Percentiles rank a stretch among this genome's conserved stretches.
phyloP scores from a whole-genome alignment of 1,284 basidiomycete species.

The Fomitopsis schrenkii region DNA sequence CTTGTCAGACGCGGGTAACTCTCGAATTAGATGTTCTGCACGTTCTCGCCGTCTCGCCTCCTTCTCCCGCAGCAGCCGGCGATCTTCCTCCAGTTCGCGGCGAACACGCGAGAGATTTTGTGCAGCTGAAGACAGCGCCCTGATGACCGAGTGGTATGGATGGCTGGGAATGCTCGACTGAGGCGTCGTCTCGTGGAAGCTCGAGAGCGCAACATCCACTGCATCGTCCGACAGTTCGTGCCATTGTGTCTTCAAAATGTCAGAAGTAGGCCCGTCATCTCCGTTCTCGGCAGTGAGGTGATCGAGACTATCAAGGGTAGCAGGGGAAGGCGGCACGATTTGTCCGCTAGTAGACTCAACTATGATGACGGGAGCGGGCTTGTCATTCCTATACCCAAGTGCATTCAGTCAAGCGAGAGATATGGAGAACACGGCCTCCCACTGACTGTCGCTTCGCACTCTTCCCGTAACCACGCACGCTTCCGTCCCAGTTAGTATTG shows the following conservation, averaged over 20 bases:
- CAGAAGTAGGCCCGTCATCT: conserved; percentile 5
- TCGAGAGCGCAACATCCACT: conserved; percentile 57
- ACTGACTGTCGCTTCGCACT: conserved; percentile 28
- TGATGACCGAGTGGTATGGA: conserved; percentile 62
- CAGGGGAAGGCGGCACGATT: conserved; percentile 13
- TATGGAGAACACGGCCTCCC: conserved; percentile 4
- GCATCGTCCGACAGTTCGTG: conserved; percentile 69
- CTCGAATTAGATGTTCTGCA: conserved; percentile 49
- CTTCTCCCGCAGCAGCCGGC: conserved; percentile 50
- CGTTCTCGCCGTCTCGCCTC: conserved; percentile 45
- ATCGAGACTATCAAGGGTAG: conserved; percentile 13
- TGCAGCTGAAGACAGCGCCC: conserved; percentile 65
- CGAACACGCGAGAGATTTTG: conserved; percentile 51
- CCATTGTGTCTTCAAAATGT: conserved; percentile 60
- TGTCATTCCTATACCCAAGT: conserved; percentile 10
- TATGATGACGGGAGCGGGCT: conserved; percentile 47
- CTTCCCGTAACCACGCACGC: conserved; percentile 51
- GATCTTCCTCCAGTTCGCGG: conserved; percentile 57
- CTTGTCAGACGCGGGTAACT: conserved; percentile 55
- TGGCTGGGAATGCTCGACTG: conserved; percentile 44
- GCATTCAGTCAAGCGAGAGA: conserved; percentile 1
- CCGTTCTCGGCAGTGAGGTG: conserved; percentile 4
- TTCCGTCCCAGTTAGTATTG: conserved; percentile 54
- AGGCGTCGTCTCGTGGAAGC: conserved; percentile 36
- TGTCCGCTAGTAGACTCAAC: conserved; percentile 46